Conservation (phyloP, 306 rosid species). For the Cyamopsis tetragonoloba region DNA sequence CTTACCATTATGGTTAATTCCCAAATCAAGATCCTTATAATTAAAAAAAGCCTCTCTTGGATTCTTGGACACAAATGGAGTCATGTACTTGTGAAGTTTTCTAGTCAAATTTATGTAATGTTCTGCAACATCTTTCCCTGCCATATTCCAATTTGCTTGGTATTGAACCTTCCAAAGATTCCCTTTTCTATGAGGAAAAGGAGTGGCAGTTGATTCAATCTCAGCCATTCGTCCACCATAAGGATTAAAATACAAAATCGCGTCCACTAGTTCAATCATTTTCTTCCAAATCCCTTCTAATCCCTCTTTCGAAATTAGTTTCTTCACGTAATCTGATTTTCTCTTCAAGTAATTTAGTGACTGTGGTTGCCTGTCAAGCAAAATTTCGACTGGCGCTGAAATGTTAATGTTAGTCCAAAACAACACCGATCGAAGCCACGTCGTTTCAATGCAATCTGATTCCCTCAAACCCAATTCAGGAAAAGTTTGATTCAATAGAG, state of each 20-base stretch:
- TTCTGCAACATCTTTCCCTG: slow-evolving; percentile 36
- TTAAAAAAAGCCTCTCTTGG: slow-evolving; percentile 70
- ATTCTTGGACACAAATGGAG: slow-evolving; percentile 55
- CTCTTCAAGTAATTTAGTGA: slow-evolving; percentile 54
- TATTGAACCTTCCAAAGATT: slow-evolving; percentile 66
- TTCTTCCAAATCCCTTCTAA: slow-evolving; percentile 65
- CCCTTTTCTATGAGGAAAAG: slow-evolving; percentile 71
- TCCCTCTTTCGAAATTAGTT: slow-evolving; percentile 43
- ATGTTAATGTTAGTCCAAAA: slow-evolving; percentile 42
- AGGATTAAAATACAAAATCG: slow-evolving; percentile 46
- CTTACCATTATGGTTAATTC: slow-evolving; percentile 50
- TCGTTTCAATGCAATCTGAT: slow-evolving; percentile 51
- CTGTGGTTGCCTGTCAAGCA: slow-evolving; percentile 49
- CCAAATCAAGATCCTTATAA: slow-evolving; percentile 70
- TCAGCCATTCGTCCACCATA: slow-evolving; percentile 77
- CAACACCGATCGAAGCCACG: slow-evolving; percentile 52
- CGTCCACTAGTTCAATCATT: slow-evolving; percentile 50
- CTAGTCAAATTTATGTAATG: slow-evolving; percentile 38
- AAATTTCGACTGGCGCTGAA: slow-evolving; percentile 34
- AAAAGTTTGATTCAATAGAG: slow-evolving; percentile 34
- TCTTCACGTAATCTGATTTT: slow-evolving; percentile 63
- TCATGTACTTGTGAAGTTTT: slow-evolving; percentile 50
- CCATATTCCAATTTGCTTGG: slow-evolving; percentile 56
- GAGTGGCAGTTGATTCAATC: slow-evolving; percentile 40
- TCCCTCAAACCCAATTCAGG: slow-evolving; percentile 51